phyloP scores from a whole-genome alignment of 331 rosid genomes.

The Malus hybrid region DNA sequence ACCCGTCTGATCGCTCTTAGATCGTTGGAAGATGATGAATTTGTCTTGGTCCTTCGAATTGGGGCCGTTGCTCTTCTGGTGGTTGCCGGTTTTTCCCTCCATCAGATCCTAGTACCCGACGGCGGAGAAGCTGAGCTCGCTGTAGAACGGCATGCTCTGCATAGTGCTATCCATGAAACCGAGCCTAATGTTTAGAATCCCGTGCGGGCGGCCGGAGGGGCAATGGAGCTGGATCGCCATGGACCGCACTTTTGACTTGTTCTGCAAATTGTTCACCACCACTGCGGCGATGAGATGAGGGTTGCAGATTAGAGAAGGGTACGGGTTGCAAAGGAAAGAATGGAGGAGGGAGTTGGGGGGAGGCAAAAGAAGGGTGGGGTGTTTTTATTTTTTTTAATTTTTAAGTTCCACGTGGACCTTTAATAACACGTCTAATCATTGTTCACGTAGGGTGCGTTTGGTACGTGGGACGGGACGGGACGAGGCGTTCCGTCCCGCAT shows the following conservation, averaged over 20 bases:
- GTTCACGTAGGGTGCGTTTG: too few species aligned
- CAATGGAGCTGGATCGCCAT: slow-evolving; percentile 61
- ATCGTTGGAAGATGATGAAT: slow-evolving; percentile 23
- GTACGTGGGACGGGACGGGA: too few species aligned
- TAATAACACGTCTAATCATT: too few species aligned
- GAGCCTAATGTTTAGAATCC: slow-evolving; percentile 59
- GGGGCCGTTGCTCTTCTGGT: neutral
- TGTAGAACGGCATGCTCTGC: slow-evolving; percentile 63
- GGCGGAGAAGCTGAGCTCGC: slow-evolving; percentile 43
- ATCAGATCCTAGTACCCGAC: slow-evolving; percentile 26
- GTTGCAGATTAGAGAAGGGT: too few species aligned
- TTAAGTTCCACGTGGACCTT: too few species aligned
- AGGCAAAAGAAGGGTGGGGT: too few species aligned
- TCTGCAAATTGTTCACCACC: slow-evolving; percentile 28
- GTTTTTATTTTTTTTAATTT: too few species aligned
- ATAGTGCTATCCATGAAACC: slow-evolving; percentile 46
- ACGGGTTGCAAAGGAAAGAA: too few species aligned
- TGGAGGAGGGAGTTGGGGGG: too few species aligned
- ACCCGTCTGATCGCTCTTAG: slow-evolving; percentile 46
- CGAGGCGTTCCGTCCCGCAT: too few species aligned
- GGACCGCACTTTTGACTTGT: slow-evolving; percentile 37
- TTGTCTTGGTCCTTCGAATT: neutral
- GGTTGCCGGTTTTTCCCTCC: slow-evolving; percentile 9
- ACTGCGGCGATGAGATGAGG: slow-evolving; percentile 19
- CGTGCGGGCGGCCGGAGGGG: slow-evolving; percentile 73